Evolutionary conservation across 2,329 filamentous ascomycete genomes (phyloP), one percentile per base, ranked within the genome.

Genomic region (Xenosphaeropsis pyriputrescens): DNA sequence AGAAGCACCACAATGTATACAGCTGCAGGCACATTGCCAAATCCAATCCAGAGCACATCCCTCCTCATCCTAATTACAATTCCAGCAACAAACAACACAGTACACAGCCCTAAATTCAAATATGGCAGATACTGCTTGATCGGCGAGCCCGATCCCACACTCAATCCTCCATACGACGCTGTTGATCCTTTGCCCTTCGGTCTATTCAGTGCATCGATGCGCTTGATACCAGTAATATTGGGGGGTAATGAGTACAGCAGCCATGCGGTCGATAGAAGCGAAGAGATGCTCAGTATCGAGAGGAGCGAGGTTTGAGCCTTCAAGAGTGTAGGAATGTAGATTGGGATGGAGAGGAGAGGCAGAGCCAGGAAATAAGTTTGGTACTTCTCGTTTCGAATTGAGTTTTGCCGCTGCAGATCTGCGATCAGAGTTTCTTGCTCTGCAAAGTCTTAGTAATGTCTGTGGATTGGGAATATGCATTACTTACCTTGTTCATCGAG

Each of bases 401-500:
- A 59, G 58, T 83, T 79, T 50, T 75, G 60, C 29, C 56, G 50
- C 29, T 64, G 54, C 22, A 84, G 70, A 32, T 53, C 50, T 13
- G 52, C 48, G 49, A 85, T 84, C 8, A 82, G 62, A 35, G 59
- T 52, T 50, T 82, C 77, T 62, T 84, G 79, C 49, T 79, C 75
- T 70, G 60, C 45, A 17, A 13, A 32, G 26, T 35, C 29, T 36
- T 57, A 43, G 53, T 53, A 49, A 47, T 52, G 44, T 29, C 44
- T 40, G 29, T 33, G 37, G 16, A 15, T 37, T 7, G 34, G 29
- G 29, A 22, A 16, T 22, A 26, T 29, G 33, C 19, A 22, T 17
- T 26, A 26, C 45, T 37, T 55, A 79, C 79, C 79, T 68, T 88
- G 70, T 58, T 88, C 82, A 54, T 91, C 85, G 42, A 91, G 64